Percentiles rank a stretch among this genome's conserved stretches.
phyloP scores from a whole-genome alignment of 164 flowering plant genomes.

The Magnolia sinica region DNA sequence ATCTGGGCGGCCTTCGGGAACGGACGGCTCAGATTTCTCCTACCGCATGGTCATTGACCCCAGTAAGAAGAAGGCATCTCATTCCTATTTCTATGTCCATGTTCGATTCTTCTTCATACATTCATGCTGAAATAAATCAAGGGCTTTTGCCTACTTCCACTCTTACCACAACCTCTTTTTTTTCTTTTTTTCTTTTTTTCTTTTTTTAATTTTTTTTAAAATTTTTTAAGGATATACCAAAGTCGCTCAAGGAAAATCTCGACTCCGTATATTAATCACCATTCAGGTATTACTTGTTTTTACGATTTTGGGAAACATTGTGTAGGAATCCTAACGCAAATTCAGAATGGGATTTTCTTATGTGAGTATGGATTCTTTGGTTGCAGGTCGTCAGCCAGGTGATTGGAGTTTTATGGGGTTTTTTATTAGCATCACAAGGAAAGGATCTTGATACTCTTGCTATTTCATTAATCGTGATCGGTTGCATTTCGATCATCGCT shows the following conservation, averaged over 20 bases:
- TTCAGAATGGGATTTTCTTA: background rate
- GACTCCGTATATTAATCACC: slow-evolving; percentile 39
- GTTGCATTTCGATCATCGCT: slow-evolving; percentile 40
- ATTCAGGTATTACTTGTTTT: slow-evolving; percentile 42
- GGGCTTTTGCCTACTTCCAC: background rate
- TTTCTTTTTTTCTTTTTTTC: too few species aligned
- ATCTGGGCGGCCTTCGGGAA: slow-evolving; percentile 72
- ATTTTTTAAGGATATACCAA: slow-evolving; percentile 84
- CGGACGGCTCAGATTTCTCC: slow-evolving; percentile 97
- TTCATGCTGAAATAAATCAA: background rate
- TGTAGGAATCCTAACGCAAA: background rate
- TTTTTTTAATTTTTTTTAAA: background rate
- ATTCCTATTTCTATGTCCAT: too few species aligned
- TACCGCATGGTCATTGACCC: slow-evolving; percentile 95
- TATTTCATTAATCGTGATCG: slow-evolving; percentile 25
- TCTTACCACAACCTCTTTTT: background rate
- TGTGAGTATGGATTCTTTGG: background rate
- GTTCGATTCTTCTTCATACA: background rate
- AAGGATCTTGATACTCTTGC: slow-evolving; percentile 26
- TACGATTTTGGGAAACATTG: background rate
- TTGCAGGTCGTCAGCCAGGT: slow-evolving; percentile 46
- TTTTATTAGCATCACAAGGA: slow-evolving; percentile 21
- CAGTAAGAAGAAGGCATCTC: slow-evolving; percentile 34
- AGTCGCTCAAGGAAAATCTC: slow-evolving; percentile 69
- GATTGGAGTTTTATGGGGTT: slow-evolving; percentile 23